Evolutionary conservation across 352 stramenopile species (phyloP), one percentile per base, ranked within the genome.

Genomic region (Phytopythium aichiense): DNA sequence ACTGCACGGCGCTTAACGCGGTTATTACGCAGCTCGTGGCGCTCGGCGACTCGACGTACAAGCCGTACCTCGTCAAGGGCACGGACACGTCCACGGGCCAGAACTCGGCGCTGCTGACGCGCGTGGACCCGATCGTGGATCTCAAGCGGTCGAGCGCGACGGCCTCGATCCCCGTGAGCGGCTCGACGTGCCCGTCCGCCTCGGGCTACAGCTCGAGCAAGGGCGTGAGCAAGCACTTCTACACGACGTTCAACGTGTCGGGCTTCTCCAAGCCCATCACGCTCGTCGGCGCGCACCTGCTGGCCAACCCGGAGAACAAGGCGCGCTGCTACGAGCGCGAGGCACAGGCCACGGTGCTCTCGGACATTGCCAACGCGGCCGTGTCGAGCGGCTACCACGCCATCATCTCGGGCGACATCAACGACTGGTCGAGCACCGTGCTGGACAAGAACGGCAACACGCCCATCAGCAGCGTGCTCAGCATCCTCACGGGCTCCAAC

Each of bases 221-320:
- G 65, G 71, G 65, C 7, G 77, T 89, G 37, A 77, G 77, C 58
- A 91, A 91, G 70, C 73, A 91, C 68, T 84, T 89, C 54, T 86
- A 84, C 71, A 81, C 81, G 48, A 81, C 75, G 7, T 86, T 91
- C 69, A 81, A 88, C 43, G 71, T 86, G 42, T 65, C 70, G 6
- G 77, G 80, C 5, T 87, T 85, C 69, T 77, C 76, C 49, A 89
- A 87, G 63, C 77, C 79, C 11, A 74, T 91, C 53, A 87, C 79
- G 1, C 59, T 89, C 20, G 77, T 91, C 12, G 81, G 79, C 16
- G 78, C 76, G 16, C 81, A 91, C 61, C 65, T 91, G 55, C 60
- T 91, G 25, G 81, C 81, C 30, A 76, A 86, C 43, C 81, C 81
- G 16, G 57, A 84, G 51, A 74, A 78, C 59, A 85, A 81, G 59